Conservation (phyloP, 306 rosid genomes). For the Lablab purpureus region DNA sequence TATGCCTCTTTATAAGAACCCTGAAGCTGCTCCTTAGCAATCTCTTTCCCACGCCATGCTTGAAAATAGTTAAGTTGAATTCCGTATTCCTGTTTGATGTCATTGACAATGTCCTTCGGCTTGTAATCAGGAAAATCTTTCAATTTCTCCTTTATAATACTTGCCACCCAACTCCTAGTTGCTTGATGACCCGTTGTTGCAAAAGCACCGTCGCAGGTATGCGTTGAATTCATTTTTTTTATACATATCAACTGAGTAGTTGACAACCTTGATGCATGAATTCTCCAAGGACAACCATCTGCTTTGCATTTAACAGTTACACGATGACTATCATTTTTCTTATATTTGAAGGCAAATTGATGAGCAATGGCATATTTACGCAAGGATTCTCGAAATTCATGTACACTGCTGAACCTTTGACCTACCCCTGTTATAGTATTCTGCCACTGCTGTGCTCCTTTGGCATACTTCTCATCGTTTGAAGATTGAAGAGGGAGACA, state of each 20-base stretch:
- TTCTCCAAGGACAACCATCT: slow-evolving; percentile 99
- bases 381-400: slow-evolving; percentile 91
- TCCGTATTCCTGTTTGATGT: slow-evolving; percentile 94
- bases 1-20: slow-evolving; percentile 97
- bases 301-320: slow-evolving; percentile 99
- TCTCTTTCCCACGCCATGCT: slow-evolving; percentile 99
- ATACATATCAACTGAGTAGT: slow-evolving; percentile 94
- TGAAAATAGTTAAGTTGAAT: slow-evolving; percentile 95
- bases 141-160: slow-evolving; percentile 93
- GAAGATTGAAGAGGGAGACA: slow-evolving; percentile 52
- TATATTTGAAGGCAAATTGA: slow-evolving; percentile 93
- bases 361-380: slow-evolving; percentile 98
- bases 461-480: slow-evolving; percentile 68
- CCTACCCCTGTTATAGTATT: slow-evolving; percentile 94
- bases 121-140: slow-evolving; percentile 86
- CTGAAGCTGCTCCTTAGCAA: slow-evolving; percentile 99
- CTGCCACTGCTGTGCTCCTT: slow-evolving; percentile 95
- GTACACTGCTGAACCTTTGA: slow-evolving; percentile 87
- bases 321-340: slow-evolving; percentile 98
- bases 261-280: slow-evolving; percentile 96
- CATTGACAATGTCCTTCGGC: slow-evolving; percentile 97
- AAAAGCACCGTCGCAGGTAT: slow-evolving; percentile 87
- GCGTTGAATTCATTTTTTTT: slow-evolving; percentile 89
- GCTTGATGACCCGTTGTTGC: slow-evolving; percentile 98
- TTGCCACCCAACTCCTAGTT: slow-evolving; percentile 97